phyloP scores from a whole-genome alignment of 805 yeast genomes.

The Metschnikowia kofuensis region DNA sequence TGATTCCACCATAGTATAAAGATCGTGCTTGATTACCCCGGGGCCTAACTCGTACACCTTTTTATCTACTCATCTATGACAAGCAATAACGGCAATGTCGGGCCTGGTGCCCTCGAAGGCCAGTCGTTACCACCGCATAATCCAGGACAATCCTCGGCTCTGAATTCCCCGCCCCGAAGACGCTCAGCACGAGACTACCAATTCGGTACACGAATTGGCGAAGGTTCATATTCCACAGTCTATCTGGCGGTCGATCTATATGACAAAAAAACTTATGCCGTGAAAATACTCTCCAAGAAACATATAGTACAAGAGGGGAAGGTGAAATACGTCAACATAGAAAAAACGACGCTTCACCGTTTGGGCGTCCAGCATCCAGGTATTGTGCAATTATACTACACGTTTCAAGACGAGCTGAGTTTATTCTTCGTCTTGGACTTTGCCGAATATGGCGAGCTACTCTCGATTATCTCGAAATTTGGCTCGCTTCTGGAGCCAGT shows the following conservation, averaged over 20 bases:
- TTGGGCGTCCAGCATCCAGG: constrained; percentile 91
- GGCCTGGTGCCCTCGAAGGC: neutral
- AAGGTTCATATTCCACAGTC: constrained; percentile 94
- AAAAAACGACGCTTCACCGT: constrained; percentile 82
- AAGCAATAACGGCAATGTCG: constrained; percentile 2
- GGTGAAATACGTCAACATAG: constrained; percentile 93
- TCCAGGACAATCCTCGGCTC: neutral
- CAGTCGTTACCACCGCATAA: neutral
- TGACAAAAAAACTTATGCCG: constrained; percentile 76
- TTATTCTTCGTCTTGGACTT: constrained; percentile 90
- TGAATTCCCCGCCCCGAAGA: constrained; percentile 4
- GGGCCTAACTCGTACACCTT: neutral
- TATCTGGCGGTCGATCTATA: constrained; percentile 78
- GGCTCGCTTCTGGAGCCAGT: constrained; percentile 78
- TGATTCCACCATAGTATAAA: neutral
- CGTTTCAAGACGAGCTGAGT: constrained; percentile 89
- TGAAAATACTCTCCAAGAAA: constrained; percentile 84
- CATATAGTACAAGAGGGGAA: constrained; percentile 94
- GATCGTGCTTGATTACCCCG: neutral
- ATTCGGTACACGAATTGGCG: constrained; percentile 86
- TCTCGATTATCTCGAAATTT: constrained; percentile 69
- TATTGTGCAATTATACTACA: constrained; percentile 83
- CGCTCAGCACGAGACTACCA: constrained; percentile 78
- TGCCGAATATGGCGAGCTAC: constrained; percentile 93
- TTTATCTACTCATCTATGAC: neutral